A percentile compares a stretch with the other conserved stretches of the same genome.
Evolutionary conservation across 169 alveolate genomes (phyloP).

Genomic region (Plasmodium gallinaceum): DNA sequence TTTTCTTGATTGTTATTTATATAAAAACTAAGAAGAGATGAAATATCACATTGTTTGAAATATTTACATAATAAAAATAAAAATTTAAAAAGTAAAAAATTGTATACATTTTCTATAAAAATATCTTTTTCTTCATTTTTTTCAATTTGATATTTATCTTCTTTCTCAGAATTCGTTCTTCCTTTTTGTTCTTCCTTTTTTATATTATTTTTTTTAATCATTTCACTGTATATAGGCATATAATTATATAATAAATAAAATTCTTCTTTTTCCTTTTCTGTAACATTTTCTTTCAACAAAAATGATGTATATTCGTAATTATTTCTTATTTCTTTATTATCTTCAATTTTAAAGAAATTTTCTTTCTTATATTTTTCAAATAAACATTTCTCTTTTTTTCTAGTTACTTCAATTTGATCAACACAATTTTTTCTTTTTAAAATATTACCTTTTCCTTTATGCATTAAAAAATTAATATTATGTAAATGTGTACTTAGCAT

Average conservation of each 20-base stretch:
- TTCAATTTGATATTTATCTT: background rate
- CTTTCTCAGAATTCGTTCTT: background rate
- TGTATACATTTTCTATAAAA: constrained; percentile 58
- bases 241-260: constrained; percentile 56
- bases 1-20: constrained; percentile 18
- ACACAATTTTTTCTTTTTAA: background rate
- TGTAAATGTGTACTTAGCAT: constrained; percentile 75
- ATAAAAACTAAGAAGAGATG: constrained; percentile 21
- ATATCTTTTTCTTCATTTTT: constrained; percentile 30
- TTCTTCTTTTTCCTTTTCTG: constrained; percentile 21
- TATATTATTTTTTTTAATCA: constrained; percentile 9
- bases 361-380: constrained; percentile 10
- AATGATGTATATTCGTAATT: background rate
- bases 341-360: background rate
- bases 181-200: background rate
- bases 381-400: constrained; percentile 23
- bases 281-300: background rate
- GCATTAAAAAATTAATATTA: constrained; percentile 10
- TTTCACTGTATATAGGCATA: constrained; percentile 70
- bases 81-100: constrained; percentile 58
- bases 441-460: background rate
- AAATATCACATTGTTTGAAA: constrained; percentile 35
- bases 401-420: constrained; percentile 4
- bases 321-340: background rate
- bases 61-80: constrained; percentile 42